Percentiles rank a stretch among this genome's conserved stretches.
phyloP scores from a whole-genome alignment of 331 rosid species.

The Quercus phellos region DNA sequence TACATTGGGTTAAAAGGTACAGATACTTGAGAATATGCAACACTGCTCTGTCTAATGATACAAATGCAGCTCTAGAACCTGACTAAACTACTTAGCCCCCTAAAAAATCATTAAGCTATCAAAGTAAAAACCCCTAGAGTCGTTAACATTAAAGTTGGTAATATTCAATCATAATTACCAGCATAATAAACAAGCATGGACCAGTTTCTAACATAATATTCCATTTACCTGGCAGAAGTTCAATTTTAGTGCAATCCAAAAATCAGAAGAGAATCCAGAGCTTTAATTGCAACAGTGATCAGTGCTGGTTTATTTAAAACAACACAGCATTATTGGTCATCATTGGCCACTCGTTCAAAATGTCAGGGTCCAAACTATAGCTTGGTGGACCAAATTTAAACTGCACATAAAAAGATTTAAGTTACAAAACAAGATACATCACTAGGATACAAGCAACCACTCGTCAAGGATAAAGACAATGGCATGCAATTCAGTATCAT shows the following conservation, averaged over 20 bases:
- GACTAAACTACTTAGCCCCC: background rate
- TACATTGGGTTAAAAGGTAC: background rate
- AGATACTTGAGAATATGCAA: background rate
- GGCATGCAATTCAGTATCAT: background rate
- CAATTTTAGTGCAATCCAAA: background rate
- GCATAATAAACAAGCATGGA: background rate
- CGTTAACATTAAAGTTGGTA: background rate
- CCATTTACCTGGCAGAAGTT: background rate
- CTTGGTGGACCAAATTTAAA: background rate
- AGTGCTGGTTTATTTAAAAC: background rate
- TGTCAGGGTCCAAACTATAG: background rate
- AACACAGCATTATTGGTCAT: background rate
- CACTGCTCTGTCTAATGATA: background rate
- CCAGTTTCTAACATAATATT: background rate
- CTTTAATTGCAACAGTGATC: background rate
- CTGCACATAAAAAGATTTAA: background rate
- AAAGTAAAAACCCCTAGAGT: background rate
- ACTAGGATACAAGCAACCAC: background rate
- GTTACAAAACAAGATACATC: background rate
- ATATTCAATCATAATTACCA: background rate
- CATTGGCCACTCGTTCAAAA: background rate
- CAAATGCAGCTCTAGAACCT: background rate
- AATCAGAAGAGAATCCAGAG: background rate
- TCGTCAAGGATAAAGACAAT: background rate
- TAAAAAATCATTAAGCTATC: background rate